Conservation (phyloP, 2,329 filamentous ascomycete genomes). For the Ceratocystis destructans region DNA sequence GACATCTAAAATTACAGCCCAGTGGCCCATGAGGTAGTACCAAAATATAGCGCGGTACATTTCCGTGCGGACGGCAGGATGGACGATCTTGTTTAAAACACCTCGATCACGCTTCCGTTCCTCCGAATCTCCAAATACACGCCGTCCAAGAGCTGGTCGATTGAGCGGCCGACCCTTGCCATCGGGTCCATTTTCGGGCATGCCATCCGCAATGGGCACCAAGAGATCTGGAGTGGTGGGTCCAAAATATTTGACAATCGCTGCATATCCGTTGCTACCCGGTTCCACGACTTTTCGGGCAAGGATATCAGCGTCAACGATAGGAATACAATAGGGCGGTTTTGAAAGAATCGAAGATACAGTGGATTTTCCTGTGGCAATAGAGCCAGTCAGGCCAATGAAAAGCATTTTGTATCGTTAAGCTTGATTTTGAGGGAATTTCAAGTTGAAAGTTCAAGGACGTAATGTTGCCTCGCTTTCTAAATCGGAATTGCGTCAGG, state of each 20-base stretch:
- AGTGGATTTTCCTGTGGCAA: constrained; percentile 96
- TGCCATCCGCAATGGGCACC: constrained; percentile 40
- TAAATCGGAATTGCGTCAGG: too few relatives aligned
- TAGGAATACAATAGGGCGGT: constrained; percentile 70
- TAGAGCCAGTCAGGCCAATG: constrained; percentile 90
- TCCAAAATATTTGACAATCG: constrained; percentile 70
- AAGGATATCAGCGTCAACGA: constrained; percentile 87
- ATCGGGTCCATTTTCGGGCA: constrained; percentile 39
- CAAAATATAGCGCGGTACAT: constrained; percentile 64
- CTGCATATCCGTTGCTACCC: constrained; percentile 67
- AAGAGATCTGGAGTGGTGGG: constrained; percentile 77
- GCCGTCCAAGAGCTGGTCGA: constrained; percentile 65
- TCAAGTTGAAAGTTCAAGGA: not conserved
- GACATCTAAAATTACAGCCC: constrained; percentile 87
- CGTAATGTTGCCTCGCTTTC: too few relatives aligned
- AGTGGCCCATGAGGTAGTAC: constrained; percentile 60
- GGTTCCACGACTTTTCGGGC: constrained; percentile 91
- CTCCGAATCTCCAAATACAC: constrained; percentile 71
- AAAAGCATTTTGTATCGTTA: constrained; percentile 56
- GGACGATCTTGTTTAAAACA: constrained; percentile 78
- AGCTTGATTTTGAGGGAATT: not conserved
- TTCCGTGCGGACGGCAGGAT: constrained; percentile 72
- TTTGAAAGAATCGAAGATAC: constrained; percentile 71
- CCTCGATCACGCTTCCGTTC: constrained; percentile 57
- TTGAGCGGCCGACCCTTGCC: constrained; percentile 66